Base-by-base conservation (phyloP, 345 rosid species). In the Heritiera littoralis region DNA sequence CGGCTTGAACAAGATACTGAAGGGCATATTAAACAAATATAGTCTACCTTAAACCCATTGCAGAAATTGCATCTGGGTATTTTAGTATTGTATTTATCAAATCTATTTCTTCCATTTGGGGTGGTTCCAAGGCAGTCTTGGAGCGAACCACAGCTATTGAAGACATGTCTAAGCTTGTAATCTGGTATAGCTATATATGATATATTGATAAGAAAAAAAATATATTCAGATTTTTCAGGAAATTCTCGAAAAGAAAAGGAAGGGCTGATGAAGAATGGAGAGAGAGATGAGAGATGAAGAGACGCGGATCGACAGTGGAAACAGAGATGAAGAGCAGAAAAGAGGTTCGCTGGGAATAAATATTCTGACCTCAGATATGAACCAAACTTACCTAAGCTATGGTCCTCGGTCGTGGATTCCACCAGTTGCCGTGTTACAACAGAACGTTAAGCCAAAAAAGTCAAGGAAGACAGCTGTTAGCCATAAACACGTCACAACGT, bases 21-120 rank as follows among this genome's bases (percentile, higher is more conserved):
- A n/a, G 89, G 87, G 86, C 99, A n/a, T n/a, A 93, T 80, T 77
- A 93, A 84, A 81, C 98, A 95, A 60, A 88, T 84, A 80, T 90
- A 92, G 86, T 41, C 89, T 86, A 68, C 78, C 83, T 68, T 79
- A 83, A 86, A 81, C 85, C 84, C 88, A 41, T 84, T 80, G 55
- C 98, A 93, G 74, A 60, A 85, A 81, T 82, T 74, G 92, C 98
- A 94, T 78, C 88, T 89, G 87, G 90, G 93, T 49, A 85, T 81
- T n/a, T 77, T 77, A 23, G 81, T 71, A 30, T 77, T 79, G 51
- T 77, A 59, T 14, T 75, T 85, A 66, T 66, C 81, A 78, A 91
- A 84, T 77, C 89, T 85, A n/a, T 84, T 82, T 55, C 84, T 87
- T 77, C 97, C 92, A 77, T 67, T 81, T 77, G 85, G 85, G 77